Evolutionary conservation across 2,329 filamentous ascomycete genomes (phyloP).

Genomic region (Fusarium camptoceras): DNA sequence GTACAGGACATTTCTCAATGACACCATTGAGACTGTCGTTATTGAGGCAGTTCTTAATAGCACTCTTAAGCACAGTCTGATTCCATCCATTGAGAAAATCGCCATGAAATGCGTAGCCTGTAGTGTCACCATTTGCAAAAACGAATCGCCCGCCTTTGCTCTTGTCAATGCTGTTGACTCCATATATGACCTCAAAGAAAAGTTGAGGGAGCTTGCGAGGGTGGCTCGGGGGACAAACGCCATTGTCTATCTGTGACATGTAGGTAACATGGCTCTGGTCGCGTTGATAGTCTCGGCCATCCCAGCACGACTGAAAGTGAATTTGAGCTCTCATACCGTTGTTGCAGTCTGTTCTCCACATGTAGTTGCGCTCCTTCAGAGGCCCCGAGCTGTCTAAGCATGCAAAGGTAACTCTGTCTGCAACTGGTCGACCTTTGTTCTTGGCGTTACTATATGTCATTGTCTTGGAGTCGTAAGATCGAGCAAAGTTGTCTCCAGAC

Average conservation of each 20-base stretch:
- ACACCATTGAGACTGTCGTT: conserved; percentile 30
- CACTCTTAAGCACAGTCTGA: conserved; percentile 21
- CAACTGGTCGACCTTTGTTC: conserved; percentile 25
- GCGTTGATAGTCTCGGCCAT: conserved; percentile 36
- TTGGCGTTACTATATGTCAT: conserved; percentile 34
- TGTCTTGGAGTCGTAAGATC: conserved; percentile 33
- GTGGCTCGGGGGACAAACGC: conserved; percentile 38
- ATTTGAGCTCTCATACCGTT: conserved; percentile 44
- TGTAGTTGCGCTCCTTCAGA: conserved; percentile 35
- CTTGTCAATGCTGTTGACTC: conserved; percentile 40
- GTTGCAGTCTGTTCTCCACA: conserved; percentile 38
- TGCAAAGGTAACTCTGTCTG: conserved; percentile 43
- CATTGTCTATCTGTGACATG: conserved; percentile 43
- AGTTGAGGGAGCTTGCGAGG: conserved; percentile 39
- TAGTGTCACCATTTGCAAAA: conserved; percentile 43
- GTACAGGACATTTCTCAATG: conserved; percentile 27
- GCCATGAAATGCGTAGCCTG: conserved; percentile 41
- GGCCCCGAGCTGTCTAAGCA: conserved; percentile 41
- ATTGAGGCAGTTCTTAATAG: conserved; percentile 40
- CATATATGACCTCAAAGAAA: conserved; percentile 42
- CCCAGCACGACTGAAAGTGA: conserved; percentile 44
- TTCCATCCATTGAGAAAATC: conserved; percentile 43
- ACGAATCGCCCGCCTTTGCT: conserved; percentile 41
- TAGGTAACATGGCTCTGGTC: conserved; percentile 43
- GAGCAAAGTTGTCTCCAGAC: conserved; percentile 31